A percentile compares a stretch with the other conserved stretches of the same genome.
These are phyloP conservation scores for Epichloe glyceriae DNA, from an alignment of 2,329 filamentous ascomycete species.

Conservation along the genomic window DNA sequence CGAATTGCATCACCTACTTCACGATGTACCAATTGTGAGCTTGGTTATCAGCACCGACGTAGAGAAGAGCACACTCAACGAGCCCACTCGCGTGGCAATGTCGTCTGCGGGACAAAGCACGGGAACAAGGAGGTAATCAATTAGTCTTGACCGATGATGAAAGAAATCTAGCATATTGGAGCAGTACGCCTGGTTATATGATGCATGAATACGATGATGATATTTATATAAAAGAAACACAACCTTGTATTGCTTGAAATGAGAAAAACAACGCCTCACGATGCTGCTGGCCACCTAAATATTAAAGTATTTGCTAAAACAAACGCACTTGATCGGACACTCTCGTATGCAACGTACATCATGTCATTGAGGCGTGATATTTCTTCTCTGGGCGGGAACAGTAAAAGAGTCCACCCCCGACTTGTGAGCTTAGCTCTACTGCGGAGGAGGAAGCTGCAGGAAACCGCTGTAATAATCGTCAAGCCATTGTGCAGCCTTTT, in stretches of 20 bases:
- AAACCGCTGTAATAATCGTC: slow-evolving; percentile 42
- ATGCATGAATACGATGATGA: too few species aligned
- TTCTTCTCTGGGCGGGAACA: not conserved
- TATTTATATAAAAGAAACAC: too few species aligned
- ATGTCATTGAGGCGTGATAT: not conserved
- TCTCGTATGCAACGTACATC: not conserved
- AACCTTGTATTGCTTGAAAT: not conserved
- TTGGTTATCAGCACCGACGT: too few species aligned
- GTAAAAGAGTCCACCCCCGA: not conserved
- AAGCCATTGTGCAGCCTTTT: slow-evolving; percentile 40
- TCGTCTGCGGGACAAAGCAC: too few species aligned
- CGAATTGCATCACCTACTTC: too few species aligned
- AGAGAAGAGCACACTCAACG: too few species aligned
- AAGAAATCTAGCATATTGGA: too few species aligned
- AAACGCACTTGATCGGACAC: not conserved
- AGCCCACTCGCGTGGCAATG: too few species aligned
- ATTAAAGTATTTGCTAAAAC: not conserved
- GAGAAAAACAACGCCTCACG: not conserved
- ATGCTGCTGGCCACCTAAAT: not conserved
- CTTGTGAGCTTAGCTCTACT: not conserved
- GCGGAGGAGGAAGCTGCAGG: slow-evolving; percentile 33
- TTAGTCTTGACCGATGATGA: too few species aligned
- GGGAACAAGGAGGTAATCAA: too few species aligned
- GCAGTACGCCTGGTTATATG: too few species aligned
- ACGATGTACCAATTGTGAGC: too few species aligned